A percentile compares a stretch with the other conserved stretches of the same genome.
These are phyloP conservation scores for Ophiocordyceps camponoti-leonardi DNA, from an alignment of 2,329 filamentous ascomycete genomes.

Conservation along the genomic window DNA sequence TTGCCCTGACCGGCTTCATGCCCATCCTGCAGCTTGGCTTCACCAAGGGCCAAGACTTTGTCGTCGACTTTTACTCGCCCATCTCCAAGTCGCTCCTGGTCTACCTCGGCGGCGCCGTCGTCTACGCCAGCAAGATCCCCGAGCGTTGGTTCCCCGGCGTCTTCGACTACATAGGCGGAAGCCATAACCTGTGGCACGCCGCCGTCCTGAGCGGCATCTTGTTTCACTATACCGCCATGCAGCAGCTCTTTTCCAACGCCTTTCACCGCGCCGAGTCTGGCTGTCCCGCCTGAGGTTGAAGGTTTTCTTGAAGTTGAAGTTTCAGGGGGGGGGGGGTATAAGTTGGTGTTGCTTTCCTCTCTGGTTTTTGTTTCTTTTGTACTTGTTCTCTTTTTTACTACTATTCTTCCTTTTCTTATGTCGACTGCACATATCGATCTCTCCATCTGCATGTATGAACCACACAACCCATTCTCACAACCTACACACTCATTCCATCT, in stretches of 20 bases:
- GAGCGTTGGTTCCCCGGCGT: slow-evolving; percentile 84
- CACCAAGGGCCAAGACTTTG: slow-evolving; percentile 63
- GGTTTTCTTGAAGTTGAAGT: background rate
- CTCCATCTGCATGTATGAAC: too few relatives aligned
- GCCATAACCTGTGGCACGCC: slow-evolving; percentile 95
- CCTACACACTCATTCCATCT: background rate
- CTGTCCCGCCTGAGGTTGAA: slow-evolving; percentile 25
- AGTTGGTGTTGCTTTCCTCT: too few relatives aligned
- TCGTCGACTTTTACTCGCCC: slow-evolving; percentile 76
- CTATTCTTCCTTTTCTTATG: background rate
- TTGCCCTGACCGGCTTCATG: slow-evolving; percentile 76
- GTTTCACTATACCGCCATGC: slow-evolving; percentile 96
- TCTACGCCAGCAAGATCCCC: slow-evolving; percentile 85
- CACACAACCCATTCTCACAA: too few relatives aligned
- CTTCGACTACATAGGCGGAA: slow-evolving; percentile 90
- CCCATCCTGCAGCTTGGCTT: slow-evolving; percentile 71
- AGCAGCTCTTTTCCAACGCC: slow-evolving; percentile 72
- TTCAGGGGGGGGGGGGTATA: too few relatives aligned
- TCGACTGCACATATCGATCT: background rate
- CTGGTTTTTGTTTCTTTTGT: background rate
- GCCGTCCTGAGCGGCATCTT: slow-evolving; percentile 88
- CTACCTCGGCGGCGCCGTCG: slow-evolving; percentile 66
- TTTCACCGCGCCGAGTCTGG: slow-evolving; percentile 49
- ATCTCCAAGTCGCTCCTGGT: slow-evolving; percentile 74
- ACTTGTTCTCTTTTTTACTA: too few relatives aligned